These are phyloP conservation scores for Gossypium schwendimanii DNA, from an alignment of 441 rosid species.

Conservation along the genomic window DNA sequence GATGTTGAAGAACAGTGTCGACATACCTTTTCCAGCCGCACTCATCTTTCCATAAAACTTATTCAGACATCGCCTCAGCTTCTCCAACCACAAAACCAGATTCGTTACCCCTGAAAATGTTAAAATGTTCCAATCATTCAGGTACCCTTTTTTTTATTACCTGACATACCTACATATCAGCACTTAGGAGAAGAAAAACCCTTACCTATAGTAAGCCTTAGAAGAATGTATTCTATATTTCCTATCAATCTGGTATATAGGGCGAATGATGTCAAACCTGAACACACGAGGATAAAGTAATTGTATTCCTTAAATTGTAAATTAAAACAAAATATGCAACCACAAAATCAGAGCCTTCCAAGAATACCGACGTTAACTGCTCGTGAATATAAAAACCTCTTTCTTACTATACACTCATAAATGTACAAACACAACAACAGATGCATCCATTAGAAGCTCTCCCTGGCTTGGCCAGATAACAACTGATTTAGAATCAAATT, in stretches of 20 bases:
- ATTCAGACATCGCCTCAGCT: slow-evolving; percentile 33
- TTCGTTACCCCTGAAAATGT: slow-evolving; percentile 38
- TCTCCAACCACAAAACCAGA: slow-evolving; percentile 41
- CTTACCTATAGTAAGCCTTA: slow-evolving; percentile 58
- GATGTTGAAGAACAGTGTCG: background rate
- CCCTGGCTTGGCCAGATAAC: background rate
- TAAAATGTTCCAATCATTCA: background rate
- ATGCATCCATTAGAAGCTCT: background rate
- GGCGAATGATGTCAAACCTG: slow-evolving; percentile 12
- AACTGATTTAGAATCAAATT: background rate
- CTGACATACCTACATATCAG: background rate
- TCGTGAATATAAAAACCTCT: background rate
- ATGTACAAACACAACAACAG: background rate
- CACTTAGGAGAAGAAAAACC: slow-evolving; percentile 1
- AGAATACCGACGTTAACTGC: background rate
- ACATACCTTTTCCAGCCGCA: background rate
- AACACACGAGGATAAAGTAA: background rate
- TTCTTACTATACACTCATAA: background rate
- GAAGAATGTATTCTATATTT: slow-evolving; percentile 34
- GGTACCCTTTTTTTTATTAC: background rate
- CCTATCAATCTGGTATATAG: slow-evolving; percentile 33
- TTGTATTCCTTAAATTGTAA: background rate
- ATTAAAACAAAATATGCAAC: background rate
- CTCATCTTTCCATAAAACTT: slow-evolving; percentile 17
- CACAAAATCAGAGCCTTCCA: background rate